Conservation (phyloP, 129 eudicot genomes). For the Flaveria bidentis region DNA sequence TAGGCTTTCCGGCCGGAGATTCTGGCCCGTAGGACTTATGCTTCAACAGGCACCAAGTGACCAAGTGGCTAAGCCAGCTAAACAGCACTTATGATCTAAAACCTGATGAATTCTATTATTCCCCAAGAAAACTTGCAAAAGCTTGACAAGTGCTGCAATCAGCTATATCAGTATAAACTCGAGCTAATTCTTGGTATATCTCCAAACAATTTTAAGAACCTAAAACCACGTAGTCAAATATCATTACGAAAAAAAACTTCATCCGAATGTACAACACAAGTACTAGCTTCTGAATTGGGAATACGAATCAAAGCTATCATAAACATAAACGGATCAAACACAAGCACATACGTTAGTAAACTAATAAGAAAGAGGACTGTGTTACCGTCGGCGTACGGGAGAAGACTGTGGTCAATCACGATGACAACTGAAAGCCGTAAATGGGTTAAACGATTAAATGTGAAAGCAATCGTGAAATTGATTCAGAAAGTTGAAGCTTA, state of each 20-base stretch:
- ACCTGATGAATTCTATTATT: not conserved
- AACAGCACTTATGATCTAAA: not conserved
- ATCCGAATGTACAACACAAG: not conserved
- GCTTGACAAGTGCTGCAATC: not conserved
- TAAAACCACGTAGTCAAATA: not conserved
- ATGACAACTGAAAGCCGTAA: not conserved
- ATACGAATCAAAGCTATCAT: not conserved
- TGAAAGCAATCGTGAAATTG: not conserved
- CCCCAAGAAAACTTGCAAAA: not conserved
- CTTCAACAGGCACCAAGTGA: not conserved
- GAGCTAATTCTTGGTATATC: not conserved
- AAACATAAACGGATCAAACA: not conserved
- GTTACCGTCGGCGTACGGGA: constrained; percentile 3
- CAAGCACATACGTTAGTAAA: not conserved
- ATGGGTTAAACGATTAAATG: not conserved
- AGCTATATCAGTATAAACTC: not conserved
- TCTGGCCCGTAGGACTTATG: not conserved
- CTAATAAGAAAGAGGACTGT: not conserved
- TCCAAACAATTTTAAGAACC: not conserved
- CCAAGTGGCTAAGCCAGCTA: not conserved
- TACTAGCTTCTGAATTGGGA: not conserved
- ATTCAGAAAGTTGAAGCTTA: not conserved
- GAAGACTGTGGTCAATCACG: not conserved
- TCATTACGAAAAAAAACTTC: not conserved
- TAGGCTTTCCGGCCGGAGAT: not conserved